These are phyloP conservation scores for Dentipellis fragilis DNA, from an alignment of 768 basidiomycete genomes.

Conservation along the genomic window DNA sequence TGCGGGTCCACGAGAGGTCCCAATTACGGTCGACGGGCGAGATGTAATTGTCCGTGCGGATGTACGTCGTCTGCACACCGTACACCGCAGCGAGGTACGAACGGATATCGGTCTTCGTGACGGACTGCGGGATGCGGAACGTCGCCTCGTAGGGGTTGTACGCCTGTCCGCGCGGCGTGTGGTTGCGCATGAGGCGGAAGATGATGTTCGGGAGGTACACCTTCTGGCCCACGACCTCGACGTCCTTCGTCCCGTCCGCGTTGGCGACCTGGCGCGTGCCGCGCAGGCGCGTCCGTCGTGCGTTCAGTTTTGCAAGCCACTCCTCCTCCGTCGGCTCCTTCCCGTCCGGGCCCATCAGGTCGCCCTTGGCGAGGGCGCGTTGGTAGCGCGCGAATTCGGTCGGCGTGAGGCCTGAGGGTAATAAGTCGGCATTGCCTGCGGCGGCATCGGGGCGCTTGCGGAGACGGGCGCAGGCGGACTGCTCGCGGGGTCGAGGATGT, in stretches of 20 bases:
- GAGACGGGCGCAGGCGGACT: conserved; percentile 57
- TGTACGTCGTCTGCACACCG: conserved; percentile 83
- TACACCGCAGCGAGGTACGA: conserved; percentile 81
- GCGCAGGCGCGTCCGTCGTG: conserved; percentile 54
- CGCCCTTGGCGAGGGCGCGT: conserved; percentile 44
- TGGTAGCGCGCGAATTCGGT: conserved; percentile 53
- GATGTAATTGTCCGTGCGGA: conserved; percentile 89
- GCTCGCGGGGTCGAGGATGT: conserved; percentile 66
- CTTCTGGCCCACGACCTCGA: conserved; percentile 63
- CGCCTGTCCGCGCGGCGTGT: conserved; percentile 60
- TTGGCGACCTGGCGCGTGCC: conserved; percentile 36
- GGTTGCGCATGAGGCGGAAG: conserved; percentile 76
- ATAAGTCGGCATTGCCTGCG: conserved; percentile 35
- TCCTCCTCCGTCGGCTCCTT: conserved; percentile 35
- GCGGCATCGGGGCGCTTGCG: conserved; percentile 31
- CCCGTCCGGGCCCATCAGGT: conserved; percentile 27
- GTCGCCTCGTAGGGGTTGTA: conserved; percentile 96
- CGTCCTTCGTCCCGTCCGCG: conserved; percentile 31
- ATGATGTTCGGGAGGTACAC: conserved; percentile 86
- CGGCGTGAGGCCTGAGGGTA: conserved; percentile 50
- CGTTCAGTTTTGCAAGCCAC: conserved; percentile 50
- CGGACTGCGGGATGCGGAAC: conserved; percentile 79
- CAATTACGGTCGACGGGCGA: conserved; percentile 35
- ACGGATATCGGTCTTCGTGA: conserved; percentile 89
- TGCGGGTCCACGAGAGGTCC: conserved; percentile 18